Conservation (phyloP, 441 rosid genomes). For the Breynia disticha region DNA sequence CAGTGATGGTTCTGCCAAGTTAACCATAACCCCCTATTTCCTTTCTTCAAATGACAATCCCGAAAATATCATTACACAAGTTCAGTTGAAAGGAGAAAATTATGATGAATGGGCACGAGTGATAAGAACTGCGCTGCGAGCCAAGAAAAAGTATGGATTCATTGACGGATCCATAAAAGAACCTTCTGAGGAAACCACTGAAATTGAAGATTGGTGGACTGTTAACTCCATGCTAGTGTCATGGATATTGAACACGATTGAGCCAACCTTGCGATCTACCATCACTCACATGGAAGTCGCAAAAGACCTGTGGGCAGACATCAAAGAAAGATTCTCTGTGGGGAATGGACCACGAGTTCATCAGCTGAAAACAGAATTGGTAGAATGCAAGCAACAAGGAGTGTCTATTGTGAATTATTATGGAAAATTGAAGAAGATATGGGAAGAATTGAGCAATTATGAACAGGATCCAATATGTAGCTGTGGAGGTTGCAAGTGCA, state of each 20-base stretch:
- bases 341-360: constrained; percentile 6
- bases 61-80: neutral
- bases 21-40: too few relatives aligned
- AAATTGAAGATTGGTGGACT: constrained; percentile 11
- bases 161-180: constrained; percentile 8
- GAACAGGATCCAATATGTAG: neutral
- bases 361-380: constrained; percentile 5
- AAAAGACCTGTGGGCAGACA: constrained; percentile 5
- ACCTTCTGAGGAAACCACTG: neutral
- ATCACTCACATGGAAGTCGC: constrained; percentile 2
- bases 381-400: constrained; percentile 5
- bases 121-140: neutral
- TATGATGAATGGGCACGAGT: constrained; percentile 6
- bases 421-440: neutral
- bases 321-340: constrained; percentile 1
- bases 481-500: neutral
- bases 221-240: constrained; percentile 12
- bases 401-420: neutral
- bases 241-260: constrained; percentile 11
- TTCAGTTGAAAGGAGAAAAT: neutral
- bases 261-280: constrained; percentile 6
- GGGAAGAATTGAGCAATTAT: neutral
- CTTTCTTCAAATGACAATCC: neutral
- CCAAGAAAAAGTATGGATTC: constrained; percentile 6
- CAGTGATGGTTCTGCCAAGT: too few relatives aligned